A percentile compares a stretch with the other conserved stretches of the same genome.
These are phyloP conservation scores for Boletus coccyginus DNA, from an alignment of 768 basidiomycete genomes.

Conservation along the genomic window DNA sequence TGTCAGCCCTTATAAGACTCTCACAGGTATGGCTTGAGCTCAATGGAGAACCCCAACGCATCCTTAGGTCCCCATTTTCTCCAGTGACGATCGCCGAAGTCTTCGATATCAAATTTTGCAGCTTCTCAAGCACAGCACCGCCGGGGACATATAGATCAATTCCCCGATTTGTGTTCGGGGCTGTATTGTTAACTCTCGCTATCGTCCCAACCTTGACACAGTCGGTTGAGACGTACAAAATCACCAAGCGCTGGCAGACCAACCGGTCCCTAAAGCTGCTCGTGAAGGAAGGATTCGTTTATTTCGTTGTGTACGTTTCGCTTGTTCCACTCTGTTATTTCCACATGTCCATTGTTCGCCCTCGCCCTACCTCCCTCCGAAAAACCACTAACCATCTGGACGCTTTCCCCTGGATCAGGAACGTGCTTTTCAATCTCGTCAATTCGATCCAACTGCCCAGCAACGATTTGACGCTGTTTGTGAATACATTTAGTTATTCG, in stretches of 20 bases:
- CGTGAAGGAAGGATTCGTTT: background rate
- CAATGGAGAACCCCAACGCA: too few species aligned
- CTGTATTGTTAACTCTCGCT: background rate
- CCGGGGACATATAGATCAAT: background rate
- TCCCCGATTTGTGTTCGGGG: background rate
- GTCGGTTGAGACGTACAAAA: background rate
- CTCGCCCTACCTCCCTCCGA: too few species aligned
- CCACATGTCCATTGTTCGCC: too few species aligned
- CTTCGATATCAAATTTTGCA: background rate
- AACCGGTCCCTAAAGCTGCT: constrained; percentile 1
- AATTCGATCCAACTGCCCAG: background rate
- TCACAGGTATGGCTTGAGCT: background rate
- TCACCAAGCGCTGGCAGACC: constrained; percentile 1
- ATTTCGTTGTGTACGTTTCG: constrained; percentile 7
- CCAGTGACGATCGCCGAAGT: background rate
- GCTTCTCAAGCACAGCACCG: background rate
- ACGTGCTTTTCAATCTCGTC: background rate
- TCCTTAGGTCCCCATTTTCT: too few species aligned
- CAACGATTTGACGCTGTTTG: background rate
- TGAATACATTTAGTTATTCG: background rate
- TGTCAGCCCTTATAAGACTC: background rate
- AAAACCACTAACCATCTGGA: too few species aligned
- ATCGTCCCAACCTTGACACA: background rate
- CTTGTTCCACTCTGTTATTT: background rate
- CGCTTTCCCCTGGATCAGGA: background rate